Evolutionary conservation across 2,329 filamentous ascomycete species (phyloP).

Genomic region (Clathrospora elynae): DNA sequence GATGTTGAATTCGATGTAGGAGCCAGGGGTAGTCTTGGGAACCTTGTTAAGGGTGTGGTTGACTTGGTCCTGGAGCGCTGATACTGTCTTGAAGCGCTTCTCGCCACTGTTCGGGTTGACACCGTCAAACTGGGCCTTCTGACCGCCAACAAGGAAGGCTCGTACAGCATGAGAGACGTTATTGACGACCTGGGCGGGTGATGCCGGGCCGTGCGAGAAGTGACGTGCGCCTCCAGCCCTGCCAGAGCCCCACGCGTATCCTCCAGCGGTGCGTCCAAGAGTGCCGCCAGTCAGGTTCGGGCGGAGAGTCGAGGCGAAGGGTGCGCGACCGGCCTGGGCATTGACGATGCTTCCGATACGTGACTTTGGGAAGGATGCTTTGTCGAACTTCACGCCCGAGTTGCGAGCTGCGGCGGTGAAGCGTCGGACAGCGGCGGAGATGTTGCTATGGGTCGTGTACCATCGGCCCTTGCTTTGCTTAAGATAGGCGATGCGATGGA

Average conservation of each 20-base stretch:
- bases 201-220: conserved; percentile 86
- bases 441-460: conserved; percentile 62
- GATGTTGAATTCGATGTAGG: conserved; percentile 85
- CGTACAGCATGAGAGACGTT: conserved; percentile 94
- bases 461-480: conserved; percentile 67
- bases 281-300: conserved; percentile 91
- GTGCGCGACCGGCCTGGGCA: conserved; percentile 73
- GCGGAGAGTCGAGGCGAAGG: conserved; percentile 85
- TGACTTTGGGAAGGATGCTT: conserved; percentile 61
- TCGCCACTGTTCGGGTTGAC: conserved; percentile 69
- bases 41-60: conserved; percentile 68
- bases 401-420: conserved; percentile 56
- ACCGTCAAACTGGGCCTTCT: conserved; percentile 87
- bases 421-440: conserved; percentile 53
- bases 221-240: conserved; percentile 75
- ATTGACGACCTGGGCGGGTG: conserved; percentile 87
- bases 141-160: conserved; percentile 88
- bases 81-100: conserved; percentile 79
- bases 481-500: conserved; percentile 66
- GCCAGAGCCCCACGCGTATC: conserved; percentile 78
- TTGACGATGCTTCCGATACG: conserved; percentile 61
- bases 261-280: conserved; percentile 81
- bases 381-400: conserved; percentile 54
- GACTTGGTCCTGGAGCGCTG: conserved; percentile 73
- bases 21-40: conserved; percentile 67